Evolutionary conservation across 2,329 filamentous ascomycete species (phyloP), one percentile per base, ranked within the genome.

Genomic region (Intubia oerlemansii): DNA sequence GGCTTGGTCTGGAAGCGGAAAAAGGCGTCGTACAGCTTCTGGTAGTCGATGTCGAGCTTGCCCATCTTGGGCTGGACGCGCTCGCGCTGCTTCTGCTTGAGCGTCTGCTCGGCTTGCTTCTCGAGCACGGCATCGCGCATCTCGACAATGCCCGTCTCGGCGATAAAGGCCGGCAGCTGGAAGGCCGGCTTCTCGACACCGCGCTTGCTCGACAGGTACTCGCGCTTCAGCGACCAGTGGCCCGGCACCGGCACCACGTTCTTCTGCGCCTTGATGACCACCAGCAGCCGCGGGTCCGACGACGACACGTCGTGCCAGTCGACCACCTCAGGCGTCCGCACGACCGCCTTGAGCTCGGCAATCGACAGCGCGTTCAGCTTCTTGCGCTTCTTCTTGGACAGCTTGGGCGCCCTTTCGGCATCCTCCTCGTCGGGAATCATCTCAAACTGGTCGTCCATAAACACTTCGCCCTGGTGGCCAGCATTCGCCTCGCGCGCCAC

Each of bases 1-100:
- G 88, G 88, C 52, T 98, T 98, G 23, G 81, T 91, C 54, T 98
- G 88, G 47, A 92, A 90, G 34, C 82, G 70, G 59, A 98, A 98
- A 58, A 98, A 98, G 4, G 88, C 88, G 47, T 95, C 88, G 53
- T 95, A 95, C 31, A 95, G 69, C 49, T 88, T 93, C 46, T 92
- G 81, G 50, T 98, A 98, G 51, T 98, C 88, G 40, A 98, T 95
- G 48, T 98, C 88, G 28, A 98, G 62, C 50, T 88, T 90, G 36
- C 88, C 88, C 66, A 93, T 88, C 54, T 95, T 95, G 17, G 82
- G 82, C 37, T 82, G 74, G 10, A 98, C 88, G 25, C 88, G 66
- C 51, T 93, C 88, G 27, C 88, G 69, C 53, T 93, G 84, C 50
- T 91, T 93, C 49, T 93, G 84, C 53, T 93, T 93, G 41, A 98